phyloP scores from a whole-genome alignment of 768 basidiomycete species.

The Lactarius indigo region DNA sequence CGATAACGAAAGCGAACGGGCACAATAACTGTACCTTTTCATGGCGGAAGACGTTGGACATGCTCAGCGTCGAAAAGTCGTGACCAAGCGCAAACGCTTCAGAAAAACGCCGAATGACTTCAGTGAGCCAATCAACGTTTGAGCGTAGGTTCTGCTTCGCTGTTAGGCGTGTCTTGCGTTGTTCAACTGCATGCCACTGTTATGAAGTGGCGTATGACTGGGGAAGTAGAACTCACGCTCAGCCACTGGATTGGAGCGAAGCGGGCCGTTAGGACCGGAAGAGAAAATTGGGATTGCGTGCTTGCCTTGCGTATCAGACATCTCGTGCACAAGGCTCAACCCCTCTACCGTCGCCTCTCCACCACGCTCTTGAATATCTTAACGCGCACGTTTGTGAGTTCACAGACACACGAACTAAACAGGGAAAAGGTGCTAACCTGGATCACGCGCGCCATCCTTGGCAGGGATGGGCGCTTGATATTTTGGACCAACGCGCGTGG shows the following conservation, averaged over 20 bases:
- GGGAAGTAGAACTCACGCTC: conserved; percentile 46
- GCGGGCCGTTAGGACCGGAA: conserved; percentile 21
- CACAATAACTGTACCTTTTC: conserved; percentile 55
- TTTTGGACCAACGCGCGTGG: conserved; percentile 85
- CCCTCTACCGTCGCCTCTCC: conserved; percentile 73
- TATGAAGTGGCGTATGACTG: neutral
- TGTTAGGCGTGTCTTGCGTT: conserved; percentile 54
- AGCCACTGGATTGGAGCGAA: conserved; percentile 38
- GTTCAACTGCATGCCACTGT: conserved; percentile 50
- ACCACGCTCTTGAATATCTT: conserved; percentile 53
- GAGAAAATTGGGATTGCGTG: conserved; percentile 15
- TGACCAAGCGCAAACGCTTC: conserved; percentile 57
- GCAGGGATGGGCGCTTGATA: conserved; percentile 66
- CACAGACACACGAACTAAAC: neutral
- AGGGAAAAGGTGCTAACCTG: conserved; percentile 22
- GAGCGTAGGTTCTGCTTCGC: conserved; percentile 48
- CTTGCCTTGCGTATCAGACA: conserved; percentile 65
- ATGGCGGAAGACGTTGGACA: conserved; percentile 51
- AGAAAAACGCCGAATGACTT: conserved; percentile 68
- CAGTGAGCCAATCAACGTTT: conserved; percentile 80
- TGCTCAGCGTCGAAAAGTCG: conserved; percentile 59
- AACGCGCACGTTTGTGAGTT: neutral
- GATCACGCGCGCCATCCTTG: conserved; percentile 31
- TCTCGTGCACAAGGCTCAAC: conserved; percentile 57
- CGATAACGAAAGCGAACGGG: neutral